Evolutionary conservation across 306 rosid genomes (phyloP).

Genomic region (Boehmeria nivea): DNA sequence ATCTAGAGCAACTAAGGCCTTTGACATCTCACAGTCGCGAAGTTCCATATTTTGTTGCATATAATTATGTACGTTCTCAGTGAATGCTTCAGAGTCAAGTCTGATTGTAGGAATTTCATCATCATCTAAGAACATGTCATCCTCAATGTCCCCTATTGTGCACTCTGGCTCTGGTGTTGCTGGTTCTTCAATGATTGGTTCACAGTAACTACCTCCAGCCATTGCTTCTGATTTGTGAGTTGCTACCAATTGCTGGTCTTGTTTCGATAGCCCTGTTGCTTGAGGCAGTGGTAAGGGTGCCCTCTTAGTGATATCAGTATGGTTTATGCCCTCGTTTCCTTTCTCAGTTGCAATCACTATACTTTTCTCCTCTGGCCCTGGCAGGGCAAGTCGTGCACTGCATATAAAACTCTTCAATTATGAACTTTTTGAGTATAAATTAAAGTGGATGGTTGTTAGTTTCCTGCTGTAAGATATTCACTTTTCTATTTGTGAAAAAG

Average conservation of each 20-base stretch:
- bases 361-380: slow-evolving; percentile 80
- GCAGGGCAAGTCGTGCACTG: slow-evolving; percentile 98
- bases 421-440: slow-evolving; percentile 23
- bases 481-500: neutral
- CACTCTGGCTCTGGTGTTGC: slow-evolving; percentile 82
- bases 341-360: slow-evolving; percentile 49
- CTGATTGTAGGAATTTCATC: slow-evolving; percentile 81
- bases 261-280: slow-evolving; percentile 41
- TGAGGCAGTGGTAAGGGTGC: slow-evolving; percentile 44
- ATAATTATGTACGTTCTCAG: slow-evolving; percentile 71
- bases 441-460: slow-evolving; percentile 5
- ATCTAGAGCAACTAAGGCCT: slow-evolving; percentile 75
- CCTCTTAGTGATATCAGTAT: slow-evolving; percentile 29
- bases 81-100: slow-evolving; percentile 74
- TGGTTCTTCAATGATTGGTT: slow-evolving; percentile 97
- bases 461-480: neutral
- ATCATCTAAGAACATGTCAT: slow-evolving; percentile 49
- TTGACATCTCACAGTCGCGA: slow-evolving; percentile 83
- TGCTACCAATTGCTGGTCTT: too few species aligned
- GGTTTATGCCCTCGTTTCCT: slow-evolving; percentile 33
- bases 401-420: slow-evolving; percentile 31
- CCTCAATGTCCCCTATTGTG: slow-evolving; percentile 62
- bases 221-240: slow-evolving; percentile 31
- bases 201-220: slow-evolving; percentile 37
- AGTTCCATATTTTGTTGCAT: slow-evolving; percentile 86